Evolutionary conservation across 2,329 filamentous ascomycete genomes (phyloP).

Genomic region (Cordyceps tenuipes): DNA sequence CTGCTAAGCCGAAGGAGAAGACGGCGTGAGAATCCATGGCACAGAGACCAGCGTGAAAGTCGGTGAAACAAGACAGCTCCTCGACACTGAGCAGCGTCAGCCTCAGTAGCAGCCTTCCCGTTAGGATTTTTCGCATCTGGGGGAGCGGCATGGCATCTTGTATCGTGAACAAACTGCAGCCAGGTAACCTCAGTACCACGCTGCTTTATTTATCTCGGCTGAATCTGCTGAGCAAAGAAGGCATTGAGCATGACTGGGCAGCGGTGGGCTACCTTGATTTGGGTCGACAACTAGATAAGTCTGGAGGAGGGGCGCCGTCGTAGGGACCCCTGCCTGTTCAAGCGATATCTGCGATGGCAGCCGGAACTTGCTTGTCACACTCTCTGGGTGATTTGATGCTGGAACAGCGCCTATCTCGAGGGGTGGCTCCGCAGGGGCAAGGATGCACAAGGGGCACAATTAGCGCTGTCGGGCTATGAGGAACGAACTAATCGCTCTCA

Average conservation of each 20-base stretch:
- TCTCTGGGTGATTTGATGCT: slow-evolving; percentile 3
- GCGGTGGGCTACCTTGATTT: slow-evolving; percentile 7
- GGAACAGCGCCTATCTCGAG: slow-evolving; percentile 7
- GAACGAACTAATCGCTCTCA: slow-evolving; percentile 10
- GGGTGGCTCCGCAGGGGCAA: slow-evolving; percentile 8
- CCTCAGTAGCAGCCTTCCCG: no score
- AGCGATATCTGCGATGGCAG: slow-evolving; percentile 7
- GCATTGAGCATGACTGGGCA: background rate
- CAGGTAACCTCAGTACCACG: slow-evolving; percentile 6
- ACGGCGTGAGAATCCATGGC: background rate
- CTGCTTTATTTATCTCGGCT: slow-evolving; percentile 4
- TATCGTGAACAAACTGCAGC: background rate
- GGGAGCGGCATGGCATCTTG: background rate
- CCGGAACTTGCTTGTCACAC: slow-evolving; percentile 4
- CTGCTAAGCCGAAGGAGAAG: background rate
- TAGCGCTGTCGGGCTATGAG: slow-evolving; percentile 4
- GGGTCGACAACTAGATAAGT: background rate
- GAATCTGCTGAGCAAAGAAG: slow-evolving; percentile 5
- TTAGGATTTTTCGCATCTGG: background rate
- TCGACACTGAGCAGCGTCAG: background rate
- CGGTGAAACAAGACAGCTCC: background rate
- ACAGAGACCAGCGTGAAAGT: background rate
- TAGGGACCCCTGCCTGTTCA: background rate
- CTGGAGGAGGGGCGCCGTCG: slow-evolving; percentile 3
- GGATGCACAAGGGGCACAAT: background rate